Evolutionary conservation across 1,139 yeast genomes (phyloP).

Genomic region (Geotrichum phurueaensis): DNA sequence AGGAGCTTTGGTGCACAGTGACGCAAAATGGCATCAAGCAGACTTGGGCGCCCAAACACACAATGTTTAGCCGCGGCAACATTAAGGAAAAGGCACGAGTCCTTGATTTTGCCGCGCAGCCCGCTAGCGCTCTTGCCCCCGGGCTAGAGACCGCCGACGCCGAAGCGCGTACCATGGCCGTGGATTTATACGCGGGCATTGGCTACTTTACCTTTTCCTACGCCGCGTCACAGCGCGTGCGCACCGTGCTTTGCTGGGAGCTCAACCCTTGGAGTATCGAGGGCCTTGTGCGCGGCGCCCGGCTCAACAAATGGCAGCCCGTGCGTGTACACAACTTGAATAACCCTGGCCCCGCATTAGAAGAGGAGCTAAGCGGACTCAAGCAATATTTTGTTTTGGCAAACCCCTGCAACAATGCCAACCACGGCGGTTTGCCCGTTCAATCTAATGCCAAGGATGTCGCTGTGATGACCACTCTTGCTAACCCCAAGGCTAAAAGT

Average conservation of each 20-base stretch:
- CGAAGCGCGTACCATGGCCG: constrained; percentile 37
- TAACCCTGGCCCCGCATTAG: constrained; percentile 23
- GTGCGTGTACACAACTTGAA: background rate
- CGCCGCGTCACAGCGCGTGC: constrained; percentile 46
- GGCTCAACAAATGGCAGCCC: constrained; percentile 41
- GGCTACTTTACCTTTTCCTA: constrained; percentile 80
- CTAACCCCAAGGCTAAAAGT: constrained; percentile 3
- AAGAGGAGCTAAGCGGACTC: background rate
- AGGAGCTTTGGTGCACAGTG: constrained; percentile 66
- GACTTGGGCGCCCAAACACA: constrained; percentile 76
- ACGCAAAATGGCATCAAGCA: constrained; percentile 72
- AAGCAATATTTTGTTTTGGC: background rate
- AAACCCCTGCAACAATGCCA: background rate
- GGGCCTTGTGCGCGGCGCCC: constrained; percentile 57
- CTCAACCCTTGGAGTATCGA: constrained; percentile 79
- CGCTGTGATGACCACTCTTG: background rate
- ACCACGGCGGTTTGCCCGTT: too few relatives aligned
- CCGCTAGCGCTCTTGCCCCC: background rate
- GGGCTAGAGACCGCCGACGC: background rate
- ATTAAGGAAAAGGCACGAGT: constrained; percentile 74
- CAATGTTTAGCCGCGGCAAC: constrained; percentile 90
- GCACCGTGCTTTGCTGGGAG: constrained; percentile 68
- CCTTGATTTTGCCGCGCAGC: constrained; percentile 26
- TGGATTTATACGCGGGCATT: constrained; percentile 78
- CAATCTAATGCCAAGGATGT: background rate